Evolutionary conservation across 345 rosid species (phyloP), one percentile per base, ranked within the genome.

Genomic region (Mercurialis annua): DNA sequence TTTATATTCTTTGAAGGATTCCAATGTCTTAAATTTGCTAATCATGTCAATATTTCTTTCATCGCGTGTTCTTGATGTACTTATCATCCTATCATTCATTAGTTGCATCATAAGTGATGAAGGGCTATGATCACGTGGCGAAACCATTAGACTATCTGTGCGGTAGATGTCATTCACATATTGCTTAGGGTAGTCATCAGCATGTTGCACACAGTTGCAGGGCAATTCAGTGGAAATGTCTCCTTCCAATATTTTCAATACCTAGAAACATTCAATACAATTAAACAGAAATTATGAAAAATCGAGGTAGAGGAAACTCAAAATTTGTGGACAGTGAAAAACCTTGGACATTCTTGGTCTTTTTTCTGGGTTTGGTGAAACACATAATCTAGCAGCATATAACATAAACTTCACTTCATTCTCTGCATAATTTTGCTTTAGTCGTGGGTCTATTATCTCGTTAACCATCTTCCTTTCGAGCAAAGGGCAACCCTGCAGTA

Each of bases 321-420:
- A 5, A 56, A 57, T 20, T 11, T 21, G 10, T 23, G 2, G 5
- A 14, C 23, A 10, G 9, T 10, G 58, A 30, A 64, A 17, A 27
- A 78, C 85, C 85, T 71, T 66, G 23, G 81, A 79, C 81, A 79
- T 82, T 56, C 71, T 69, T 18, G 83, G 83, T 68, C 81, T 73
- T 53, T 54, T 71, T 43, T 76, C 79, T 10, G 81, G 81, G 34
- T 68, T 21, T 2, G 78, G 49, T 15, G 71, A 76, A 29, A 71
- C 60, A 47, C 85, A 82, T 61, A 82, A 55, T 42, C 71, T 62
- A 29, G 85, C 80, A 36, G 79, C 81, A 69, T 58, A 68, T 62
- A 82, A 73, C 83, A 82, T 69, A 47, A 60, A 62, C 58, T 79
- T 36, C 18, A 67, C 81, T 74, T 82, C 79, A 34, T 54, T 64